Conservation (phyloP, 352 stramenopile species). For the Pythium volutum region DNA sequence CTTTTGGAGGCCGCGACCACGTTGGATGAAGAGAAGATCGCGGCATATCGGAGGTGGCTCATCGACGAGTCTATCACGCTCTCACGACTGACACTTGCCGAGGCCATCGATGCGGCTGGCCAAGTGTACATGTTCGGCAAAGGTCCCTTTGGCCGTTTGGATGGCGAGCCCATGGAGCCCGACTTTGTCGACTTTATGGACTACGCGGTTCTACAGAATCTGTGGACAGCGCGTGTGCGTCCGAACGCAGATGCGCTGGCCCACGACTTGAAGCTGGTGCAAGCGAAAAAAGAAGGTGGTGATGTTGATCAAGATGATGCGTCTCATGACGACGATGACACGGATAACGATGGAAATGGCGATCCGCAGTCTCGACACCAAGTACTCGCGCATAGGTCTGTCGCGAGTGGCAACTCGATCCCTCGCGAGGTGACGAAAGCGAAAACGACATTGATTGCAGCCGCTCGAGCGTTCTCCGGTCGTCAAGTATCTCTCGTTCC, state of each 20-base stretch:
- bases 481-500: constrained; percentile 62
- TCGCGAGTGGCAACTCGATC: not conserved
- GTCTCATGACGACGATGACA: not conserved
- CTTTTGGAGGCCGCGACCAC: constrained; percentile 52
- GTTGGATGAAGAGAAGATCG: constrained; percentile 47
- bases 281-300: not conserved
- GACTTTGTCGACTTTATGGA: constrained; percentile 81
- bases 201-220: constrained; percentile 44
- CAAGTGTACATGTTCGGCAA: constrained; percentile 82
- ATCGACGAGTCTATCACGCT: constrained; percentile 48
- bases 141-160: constrained; percentile 58
- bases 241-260: constrained; percentile 23
- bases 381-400: not conserved
- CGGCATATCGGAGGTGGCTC: constrained; percentile 39
- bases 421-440: constrained; percentile 17
- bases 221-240: constrained; percentile 60
- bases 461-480: constrained; percentile 42
- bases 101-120: constrained; percentile 67
- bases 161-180: constrained; percentile 44
- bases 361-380: not conserved
- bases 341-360: not conserved
- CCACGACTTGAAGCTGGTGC: constrained; percentile 13
- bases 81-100: constrained; percentile 37
- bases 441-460: constrained; percentile 37
- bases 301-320: not conserved